A percentile compares a stretch with the other conserved stretches of the same genome.
phyloP scores from a whole-genome alignment of 176 grass and related monocot genomes.

The Paspalum notatum region DNA sequence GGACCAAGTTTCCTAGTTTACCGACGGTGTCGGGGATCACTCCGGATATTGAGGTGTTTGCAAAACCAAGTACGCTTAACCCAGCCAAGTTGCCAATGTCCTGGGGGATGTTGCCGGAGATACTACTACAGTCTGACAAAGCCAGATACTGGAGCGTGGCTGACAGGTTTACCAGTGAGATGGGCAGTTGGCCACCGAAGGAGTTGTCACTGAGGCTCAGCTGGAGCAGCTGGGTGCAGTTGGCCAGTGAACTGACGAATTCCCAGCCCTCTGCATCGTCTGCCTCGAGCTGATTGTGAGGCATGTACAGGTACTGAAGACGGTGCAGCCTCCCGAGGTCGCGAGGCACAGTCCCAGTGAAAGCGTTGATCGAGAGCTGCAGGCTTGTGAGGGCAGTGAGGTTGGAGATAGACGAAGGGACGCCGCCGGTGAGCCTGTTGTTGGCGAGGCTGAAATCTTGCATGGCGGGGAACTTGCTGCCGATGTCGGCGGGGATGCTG shows the following conservation, averaged over 20 bases:
- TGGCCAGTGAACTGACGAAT: neutral
- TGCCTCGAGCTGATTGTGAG: neutral
- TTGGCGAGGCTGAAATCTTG: rapidly evolving
- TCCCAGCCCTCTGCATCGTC: neutral
- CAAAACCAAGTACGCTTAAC: neutral
- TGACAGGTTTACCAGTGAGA: neutral
- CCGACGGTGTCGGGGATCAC: neutral
- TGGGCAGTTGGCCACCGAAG: neutral
- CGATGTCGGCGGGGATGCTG: neutral
- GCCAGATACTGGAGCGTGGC: neutral
- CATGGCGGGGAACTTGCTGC: neutral
- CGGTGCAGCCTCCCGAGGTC: neutral
- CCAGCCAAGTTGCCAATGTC: neutral
- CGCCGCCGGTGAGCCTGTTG: neutral
- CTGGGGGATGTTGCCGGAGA: neutral
- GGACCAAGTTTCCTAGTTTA: neutral
- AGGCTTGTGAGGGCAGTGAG: neutral
- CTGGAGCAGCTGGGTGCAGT: neutral
- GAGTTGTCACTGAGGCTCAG: neutral
- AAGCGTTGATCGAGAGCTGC: neutral
- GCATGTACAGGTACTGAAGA: neutral
- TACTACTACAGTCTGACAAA: neutral
- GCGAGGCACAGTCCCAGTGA: neutral
- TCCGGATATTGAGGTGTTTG: neutral
- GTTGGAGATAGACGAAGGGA: neutral